These are phyloP conservation scores for Fereydounia khargensis DNA, from an alignment of 1,284 basidiomycete species.

Conservation along the genomic window DNA sequence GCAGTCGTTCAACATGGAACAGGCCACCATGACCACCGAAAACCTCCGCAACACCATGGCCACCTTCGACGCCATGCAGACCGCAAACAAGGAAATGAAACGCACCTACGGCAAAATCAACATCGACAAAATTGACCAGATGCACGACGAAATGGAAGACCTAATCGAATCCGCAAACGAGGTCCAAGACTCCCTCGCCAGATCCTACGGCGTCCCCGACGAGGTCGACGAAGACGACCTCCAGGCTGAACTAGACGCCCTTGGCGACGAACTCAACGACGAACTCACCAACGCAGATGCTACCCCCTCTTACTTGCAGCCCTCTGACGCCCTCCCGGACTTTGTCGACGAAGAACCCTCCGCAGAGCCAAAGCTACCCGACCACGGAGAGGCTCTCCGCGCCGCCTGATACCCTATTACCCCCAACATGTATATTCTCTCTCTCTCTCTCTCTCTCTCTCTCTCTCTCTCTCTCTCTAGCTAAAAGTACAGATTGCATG, in stretches of 20 bases:
- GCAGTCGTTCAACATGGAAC: conserved; percentile 99
- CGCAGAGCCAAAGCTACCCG: neutral
- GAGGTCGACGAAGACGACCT: conserved; percentile 97
- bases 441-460: too few species aligned
- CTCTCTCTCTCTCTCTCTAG: neutral
- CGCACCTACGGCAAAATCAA: conserved; percentile 97
- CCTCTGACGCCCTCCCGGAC: conserved; percentile 37
- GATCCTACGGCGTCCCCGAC: conserved; percentile 94
- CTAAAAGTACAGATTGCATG: neutral
- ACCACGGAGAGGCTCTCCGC: conserved; percentile 21
- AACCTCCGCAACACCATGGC: conserved; percentile 99
- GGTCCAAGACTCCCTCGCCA: conserved; percentile 87
- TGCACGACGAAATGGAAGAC: conserved; percentile 84
- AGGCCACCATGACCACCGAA: conserved; percentile 89
- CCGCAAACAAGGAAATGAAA: conserved; percentile 95
- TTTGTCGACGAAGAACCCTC: conserved; percentile 48
- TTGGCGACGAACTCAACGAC: conserved; percentile 69
- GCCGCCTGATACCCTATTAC: conserved; percentile 17
- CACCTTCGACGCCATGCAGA: conserved; percentile 95
- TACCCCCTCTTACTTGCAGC: conserved; percentile 46
- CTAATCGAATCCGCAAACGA: conserved; percentile 95
- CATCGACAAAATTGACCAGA: conserved; percentile 88
- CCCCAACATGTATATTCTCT: too few species aligned
- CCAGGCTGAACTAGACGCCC: conserved; percentile 70
- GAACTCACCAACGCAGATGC: conserved; percentile 67